Base-by-base conservation (phyloP, 306 rosid species). In the Ormosia semicastrata region DNA sequence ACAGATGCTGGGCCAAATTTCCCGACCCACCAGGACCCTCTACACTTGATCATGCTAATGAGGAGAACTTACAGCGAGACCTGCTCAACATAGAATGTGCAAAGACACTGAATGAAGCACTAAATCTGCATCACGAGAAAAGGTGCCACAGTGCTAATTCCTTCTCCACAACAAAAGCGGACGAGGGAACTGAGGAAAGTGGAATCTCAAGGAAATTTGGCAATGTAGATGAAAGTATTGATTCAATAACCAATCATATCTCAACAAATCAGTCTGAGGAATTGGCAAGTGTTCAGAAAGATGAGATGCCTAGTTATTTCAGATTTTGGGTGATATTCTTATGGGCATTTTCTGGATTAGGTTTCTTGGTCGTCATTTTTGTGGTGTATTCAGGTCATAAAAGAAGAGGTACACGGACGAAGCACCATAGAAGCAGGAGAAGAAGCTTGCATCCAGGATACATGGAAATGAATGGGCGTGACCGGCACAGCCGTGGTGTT, bases 41-140 rank as follows among this genome's bases (percentile, higher is more conserved):
- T 4, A 82, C 89, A 2, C 90, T 93, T 1, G 83, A 87, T 66
- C 71, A 9, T 70, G 64, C 86, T 2, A 88, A 89, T 69, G 30
- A 77, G 13, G 81, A 80, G 18, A 41, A 32, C 66, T 81, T 79
- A 37, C 91, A 77, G 71, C 87, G 88, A 40, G 93, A 95, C 77
- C 81, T 93, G 54, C 99, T 95, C 70, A 95, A 97, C 90, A 89
- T 95, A 57, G 99, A 95, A 81, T 95, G 98, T 66, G 78, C 44
- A 4, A 92, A 77, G 85, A 92, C 96, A 6, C 83, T 95, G 46
- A 95, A 95, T 33, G 92, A 91, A 72, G 99, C 96, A n/a, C 82
- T 95, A 33, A 79, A 53, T 68, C 86, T 90, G 56, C 97, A 95
- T 71, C 99, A 95, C 46, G 65, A 80, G 83, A 88, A 85, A 71